These are phyloP conservation scores for Ascosphaera apis DNA, from an alignment of 2,329 filamentous ascomycete species.

Conservation along the genomic window DNA sequence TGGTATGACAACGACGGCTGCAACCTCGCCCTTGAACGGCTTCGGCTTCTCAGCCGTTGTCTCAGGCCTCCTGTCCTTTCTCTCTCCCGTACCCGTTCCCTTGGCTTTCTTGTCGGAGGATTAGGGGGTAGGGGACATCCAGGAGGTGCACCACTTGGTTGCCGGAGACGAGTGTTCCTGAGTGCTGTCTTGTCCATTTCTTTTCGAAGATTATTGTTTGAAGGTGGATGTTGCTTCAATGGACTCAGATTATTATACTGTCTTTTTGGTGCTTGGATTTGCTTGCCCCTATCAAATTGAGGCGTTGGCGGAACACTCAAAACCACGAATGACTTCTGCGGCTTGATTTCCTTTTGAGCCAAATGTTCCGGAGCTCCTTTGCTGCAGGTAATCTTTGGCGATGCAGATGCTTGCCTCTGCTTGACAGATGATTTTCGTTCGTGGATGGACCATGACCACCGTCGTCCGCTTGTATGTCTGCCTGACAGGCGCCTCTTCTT, in stretches of 20 bases:
- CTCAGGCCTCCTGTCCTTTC: neutral
- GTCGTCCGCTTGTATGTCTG: too few species aligned
- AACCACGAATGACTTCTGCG: too few species aligned
- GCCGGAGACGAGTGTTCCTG: neutral
- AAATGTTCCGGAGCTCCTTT: too few species aligned
- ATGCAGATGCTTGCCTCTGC: too few species aligned
- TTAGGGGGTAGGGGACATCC: neutral
- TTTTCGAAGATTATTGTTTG: neutral
- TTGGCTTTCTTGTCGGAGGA: neutral
- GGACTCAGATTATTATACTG: neutral
- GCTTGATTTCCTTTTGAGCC: too few species aligned
- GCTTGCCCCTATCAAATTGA: too few species aligned
- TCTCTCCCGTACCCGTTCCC: neutral
- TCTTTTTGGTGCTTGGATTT: too few species aligned
- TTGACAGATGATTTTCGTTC: too few species aligned
- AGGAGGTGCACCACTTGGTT: neutral
- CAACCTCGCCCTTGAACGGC: neutral
- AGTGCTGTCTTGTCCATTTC: neutral
- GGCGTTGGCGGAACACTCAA: too few species aligned
- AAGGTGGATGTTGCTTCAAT: neutral
- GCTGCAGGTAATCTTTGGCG: too few species aligned
- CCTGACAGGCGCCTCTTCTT: too few species aligned
- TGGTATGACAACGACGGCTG: neutral
- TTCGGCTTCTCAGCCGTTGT: neutral
- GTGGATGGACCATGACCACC: too few species aligned